Evolutionary conservation across 2,329 filamentous ascomycete genomes (phyloP), one percentile per base, ranked within the genome.

Genomic region (Pseudogymnoascus sp.): DNA sequence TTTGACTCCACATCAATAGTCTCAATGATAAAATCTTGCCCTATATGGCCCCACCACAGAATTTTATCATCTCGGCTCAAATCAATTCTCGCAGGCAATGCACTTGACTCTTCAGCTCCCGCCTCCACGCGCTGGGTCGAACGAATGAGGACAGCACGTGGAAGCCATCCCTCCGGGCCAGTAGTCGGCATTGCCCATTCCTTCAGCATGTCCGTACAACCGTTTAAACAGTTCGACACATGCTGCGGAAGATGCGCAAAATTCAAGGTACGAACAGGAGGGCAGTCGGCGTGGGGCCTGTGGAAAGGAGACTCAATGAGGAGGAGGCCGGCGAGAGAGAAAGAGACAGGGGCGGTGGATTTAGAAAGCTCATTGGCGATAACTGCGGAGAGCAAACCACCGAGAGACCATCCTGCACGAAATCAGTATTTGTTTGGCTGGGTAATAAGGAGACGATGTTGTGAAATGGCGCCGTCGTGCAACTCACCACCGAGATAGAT

Each of bases 301-400:
- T 55, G 18, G 29, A 55, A 55, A 1, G 48, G 48, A 5, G 27
- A 55, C n/a, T 55, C 48, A 9, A 55, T 55, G 29, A 55, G 48
- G 15, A 55, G 9, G 29, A 55, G 29, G 27, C 48, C 48, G n/a
- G n/a, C 48, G 15, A 55, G 48, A 29, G 29, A 55, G 27, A 55
- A 55, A 13, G 48, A 55, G 29, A 55, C n/a, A 4, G 48, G 29
- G 48, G 27, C 33, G 15, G 29, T 21, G n/a, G 48, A 55, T 33
- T 55, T 59, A 31, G 58, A 37, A 12, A 59, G 31, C 33, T 59
- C 58, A 15, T 59, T 59, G 10, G 33, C 58, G 18, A 59, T 42
- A 5, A 37, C 58, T 5, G 21, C 21, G 58, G 58, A 37, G 12
- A 59, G 58, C 29, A 59, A 10, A 3, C 58, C 33, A 12, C 58